A percentile compares a stretch with the other conserved stretches of the same genome.
phyloP scores from a whole-genome alignment of 2,329 filamentous ascomycete species.

The Emmonsia crescens region DNA sequence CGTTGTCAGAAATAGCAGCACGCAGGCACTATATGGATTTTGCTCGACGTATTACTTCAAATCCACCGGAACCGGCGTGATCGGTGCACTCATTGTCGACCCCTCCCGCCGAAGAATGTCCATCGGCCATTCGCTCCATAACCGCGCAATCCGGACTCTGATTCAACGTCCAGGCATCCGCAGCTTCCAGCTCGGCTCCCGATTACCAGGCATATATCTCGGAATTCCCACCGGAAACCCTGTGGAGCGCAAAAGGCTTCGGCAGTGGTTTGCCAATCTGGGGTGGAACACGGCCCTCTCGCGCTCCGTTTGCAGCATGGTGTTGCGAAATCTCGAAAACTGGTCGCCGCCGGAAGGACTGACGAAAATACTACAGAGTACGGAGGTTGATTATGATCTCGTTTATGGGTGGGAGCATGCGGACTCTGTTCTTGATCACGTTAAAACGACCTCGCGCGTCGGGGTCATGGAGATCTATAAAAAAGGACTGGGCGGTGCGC shows the following conservation, averaged over 20 bases:
- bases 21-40: conserved; percentile 81
- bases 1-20: conserved; percentile 88
- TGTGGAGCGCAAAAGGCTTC: conserved; percentile 48
- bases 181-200: conserved; percentile 68
- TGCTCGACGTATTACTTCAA: conserved; percentile 77
- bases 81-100: conserved; percentile 84
- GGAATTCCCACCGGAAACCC: conserved; percentile 64
- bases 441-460: conserved; percentile 61
- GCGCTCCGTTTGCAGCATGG: conserved; percentile 57
- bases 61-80: conserved; percentile 57
- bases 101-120: conserved; percentile 76
- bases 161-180: conserved; percentile 61
- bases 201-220: conserved; percentile 74
- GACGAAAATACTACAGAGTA: conserved; percentile 58
- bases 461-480: conserved; percentile 73
- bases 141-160: conserved; percentile 67
- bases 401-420: conserved; percentile 71
- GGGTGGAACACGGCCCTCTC: conserved; percentile 71
- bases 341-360: conserved; percentile 72
- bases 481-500: conserved; percentile 58
- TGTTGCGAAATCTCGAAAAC: conserved; percentile 57
- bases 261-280: conserved; percentile 79
- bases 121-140: conserved; percentile 81
- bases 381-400: conserved; percentile 69
- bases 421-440: conserved; percentile 61